Evolutionary conservation across 768 basidiomycete genomes (phyloP).

Genomic region (Tricholomella constricta): DNA sequence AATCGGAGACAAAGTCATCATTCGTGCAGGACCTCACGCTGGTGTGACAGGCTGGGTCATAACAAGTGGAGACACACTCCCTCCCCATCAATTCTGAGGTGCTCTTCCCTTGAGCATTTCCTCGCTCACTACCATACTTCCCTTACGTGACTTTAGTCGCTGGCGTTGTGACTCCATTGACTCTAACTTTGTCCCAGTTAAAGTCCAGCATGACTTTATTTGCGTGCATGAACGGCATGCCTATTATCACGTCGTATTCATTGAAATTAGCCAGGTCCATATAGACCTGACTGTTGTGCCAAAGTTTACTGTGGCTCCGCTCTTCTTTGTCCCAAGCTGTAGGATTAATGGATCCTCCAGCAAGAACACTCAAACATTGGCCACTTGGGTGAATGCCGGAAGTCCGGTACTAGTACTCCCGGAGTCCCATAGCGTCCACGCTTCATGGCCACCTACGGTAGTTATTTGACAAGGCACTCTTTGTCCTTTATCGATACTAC

Average conservation of each 20-base stretch:
- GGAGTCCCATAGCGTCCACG: conserved; percentile 24
- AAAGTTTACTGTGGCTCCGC: too few species aligned
- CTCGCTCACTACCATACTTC: too few species aligned
- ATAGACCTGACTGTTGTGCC: conserved; percentile 22
- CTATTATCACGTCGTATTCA: conserved; percentile 36
- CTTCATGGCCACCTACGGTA: too few species aligned
- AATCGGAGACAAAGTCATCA: not conserved
- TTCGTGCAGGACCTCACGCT: not conserved
- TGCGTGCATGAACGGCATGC: conserved; percentile 38
- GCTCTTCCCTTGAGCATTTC: too few species aligned
- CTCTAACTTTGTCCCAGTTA: conserved; percentile 12
- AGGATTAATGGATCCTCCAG: too few species aligned
- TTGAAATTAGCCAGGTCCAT: conserved; percentile 38
- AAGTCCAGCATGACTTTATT: conserved; percentile 34
- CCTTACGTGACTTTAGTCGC: too few species aligned
- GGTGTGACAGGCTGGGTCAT: not conserved
- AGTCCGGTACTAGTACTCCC: conserved; percentile 23
- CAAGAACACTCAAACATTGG: conserved; percentile 9
- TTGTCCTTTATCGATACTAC: too few species aligned
- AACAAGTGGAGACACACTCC: not conserved
- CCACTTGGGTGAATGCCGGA: conserved; percentile 17
- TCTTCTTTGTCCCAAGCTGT: too few species aligned
- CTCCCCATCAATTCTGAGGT: too few species aligned
- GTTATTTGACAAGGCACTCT: too few species aligned
- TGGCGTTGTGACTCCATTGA: too few species aligned